Evolutionary conservation across 768 basidiomycete genomes (phyloP), one percentile per base, ranked within the genome.

Genomic region (Hemileccinum impolitum): DNA sequence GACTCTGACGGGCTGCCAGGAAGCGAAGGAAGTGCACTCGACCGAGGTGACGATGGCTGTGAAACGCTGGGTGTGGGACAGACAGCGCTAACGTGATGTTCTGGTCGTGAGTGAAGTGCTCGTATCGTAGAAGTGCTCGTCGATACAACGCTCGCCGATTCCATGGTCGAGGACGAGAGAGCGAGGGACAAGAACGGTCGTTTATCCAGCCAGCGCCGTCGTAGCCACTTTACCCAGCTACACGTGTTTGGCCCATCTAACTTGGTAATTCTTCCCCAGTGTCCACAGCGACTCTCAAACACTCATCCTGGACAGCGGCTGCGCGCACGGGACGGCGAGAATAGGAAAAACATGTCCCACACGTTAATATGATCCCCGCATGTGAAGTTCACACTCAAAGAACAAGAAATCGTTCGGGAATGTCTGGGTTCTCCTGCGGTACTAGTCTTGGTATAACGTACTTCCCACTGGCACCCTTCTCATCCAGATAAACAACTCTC

Each of bases 361-460:
- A 12, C 4, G 7, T 15, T 23, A 18, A 39, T 31, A n/a, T 23
- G 45, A 47, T 14, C 12, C 18, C 5, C 15, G 37, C 28, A 15
- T 25, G n/a, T 31, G 12, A 25, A 11, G 35, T n/a, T 65, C 48
- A 65, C 19, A 51, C 52, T 10, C 81, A 72, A 14, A 86, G 75
- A 30, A 88, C 85, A 41, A 85, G 73, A 56, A 90, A 88, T 43
- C 79, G 78, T 54, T 90, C 87, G 17, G 87, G 87, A 17, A 90
- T 69, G 50, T 82, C 84, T 8, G 79, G 80, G 49, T 70, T 78
- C 55, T 87, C 84, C 53, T 84, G 87, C 1, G 75, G 72, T 2
- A 65, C 70, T 8, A 87, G 66, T 1, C 50, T 66, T 9, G 71
- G 71, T 45, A 69, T 66, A 18, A 66, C 61, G 13, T 56, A 58